Evolutionary conservation across 2,329 filamentous ascomycete genomes (phyloP).

Genomic region (Orbilia oligospora): DNA sequence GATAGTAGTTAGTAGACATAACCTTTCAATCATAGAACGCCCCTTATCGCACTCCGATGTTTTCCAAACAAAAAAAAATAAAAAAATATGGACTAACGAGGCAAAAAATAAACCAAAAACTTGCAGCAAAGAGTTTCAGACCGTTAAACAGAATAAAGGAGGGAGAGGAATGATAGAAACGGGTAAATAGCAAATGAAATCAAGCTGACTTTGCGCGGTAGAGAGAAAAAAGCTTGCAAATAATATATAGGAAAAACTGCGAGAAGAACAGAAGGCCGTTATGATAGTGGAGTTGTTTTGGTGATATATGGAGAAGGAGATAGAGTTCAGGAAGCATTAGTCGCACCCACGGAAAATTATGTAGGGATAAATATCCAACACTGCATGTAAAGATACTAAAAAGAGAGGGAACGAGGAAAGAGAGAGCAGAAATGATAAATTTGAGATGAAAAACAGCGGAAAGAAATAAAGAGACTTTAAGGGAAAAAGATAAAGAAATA

Average conservation of each 20-base stretch:
- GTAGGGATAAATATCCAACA: constrained; percentile 23
- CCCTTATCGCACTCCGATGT: constrained; percentile 48
- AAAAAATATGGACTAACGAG: neutral
- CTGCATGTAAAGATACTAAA: neutral
- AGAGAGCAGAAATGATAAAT: neutral
- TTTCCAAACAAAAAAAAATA: constrained; percentile 40
- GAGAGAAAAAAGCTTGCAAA: constrained; percentile 16
- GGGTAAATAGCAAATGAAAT: constrained; percentile 10
- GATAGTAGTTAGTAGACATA: constrained; percentile 33
- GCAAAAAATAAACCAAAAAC: constrained; percentile 4
- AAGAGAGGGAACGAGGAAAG: neutral
- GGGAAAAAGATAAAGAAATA: constrained; percentile 12
- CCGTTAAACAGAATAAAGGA: constrained; percentile 10
- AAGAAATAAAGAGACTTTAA: neutral
- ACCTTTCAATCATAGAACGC: constrained; percentile 49
- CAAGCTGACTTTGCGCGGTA: constrained; percentile 17
- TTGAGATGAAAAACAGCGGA: neutral
- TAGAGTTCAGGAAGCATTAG: constrained; percentile 17
- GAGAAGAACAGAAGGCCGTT: constrained; percentile 49
- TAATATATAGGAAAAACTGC: constrained; percentile 16
- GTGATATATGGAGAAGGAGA: constrained; percentile 25
- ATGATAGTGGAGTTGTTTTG: constrained; percentile 58
- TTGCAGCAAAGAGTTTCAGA: constrained; percentile 8
- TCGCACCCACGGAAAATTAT: constrained; percentile 26
- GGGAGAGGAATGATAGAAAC: constrained; percentile 6